These are phyloP conservation scores for Mortierella sp. DNA, from an alignment of 371 early-diverging fungal genomes.

Conservation along the genomic window DNA sequence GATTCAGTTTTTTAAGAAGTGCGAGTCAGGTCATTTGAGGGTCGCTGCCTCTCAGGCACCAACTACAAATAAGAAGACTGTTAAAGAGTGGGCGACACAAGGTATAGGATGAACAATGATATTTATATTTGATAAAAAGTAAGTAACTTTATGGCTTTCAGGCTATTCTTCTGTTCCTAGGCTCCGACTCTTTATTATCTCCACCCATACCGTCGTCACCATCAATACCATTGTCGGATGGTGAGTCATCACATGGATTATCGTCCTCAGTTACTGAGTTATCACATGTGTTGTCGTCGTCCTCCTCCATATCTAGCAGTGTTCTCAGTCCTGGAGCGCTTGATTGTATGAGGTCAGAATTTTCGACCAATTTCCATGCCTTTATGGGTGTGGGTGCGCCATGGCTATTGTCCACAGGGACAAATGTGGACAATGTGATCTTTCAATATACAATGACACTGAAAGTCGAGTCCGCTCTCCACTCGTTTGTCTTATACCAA, in stretches of 20 bases:
- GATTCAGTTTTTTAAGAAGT: too few species aligned
- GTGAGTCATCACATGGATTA: background rate
- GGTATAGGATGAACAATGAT: too few species aligned
- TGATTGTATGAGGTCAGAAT: background rate
- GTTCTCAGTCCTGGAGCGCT: background rate
- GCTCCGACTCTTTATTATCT: background rate
- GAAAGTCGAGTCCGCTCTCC: background rate
- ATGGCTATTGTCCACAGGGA: background rate
- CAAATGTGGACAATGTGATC: background rate
- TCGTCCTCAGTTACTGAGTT: background rate
- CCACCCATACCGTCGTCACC: background rate
- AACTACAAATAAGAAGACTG: too few species aligned
- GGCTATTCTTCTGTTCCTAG: background rate
- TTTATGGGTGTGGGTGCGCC: background rate
- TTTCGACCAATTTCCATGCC: background rate
- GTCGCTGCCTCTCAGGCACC: too few species aligned
- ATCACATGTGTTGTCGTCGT: background rate
- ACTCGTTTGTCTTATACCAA: background rate
- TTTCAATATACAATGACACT: constrained; percentile 3
- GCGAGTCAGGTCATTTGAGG: too few species aligned
- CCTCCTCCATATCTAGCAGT: background rate
- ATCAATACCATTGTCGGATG: background rate
- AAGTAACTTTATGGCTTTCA: too few species aligned
- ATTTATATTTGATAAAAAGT: too few species aligned
- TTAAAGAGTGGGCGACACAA: too few species aligned